Percentiles rank a stretch among this genome's conserved stretches.
Evolutionary conservation across 108 stramenopile genomes (phyloP).

Genomic region (Pseudonitzschia pungens): DNA sequence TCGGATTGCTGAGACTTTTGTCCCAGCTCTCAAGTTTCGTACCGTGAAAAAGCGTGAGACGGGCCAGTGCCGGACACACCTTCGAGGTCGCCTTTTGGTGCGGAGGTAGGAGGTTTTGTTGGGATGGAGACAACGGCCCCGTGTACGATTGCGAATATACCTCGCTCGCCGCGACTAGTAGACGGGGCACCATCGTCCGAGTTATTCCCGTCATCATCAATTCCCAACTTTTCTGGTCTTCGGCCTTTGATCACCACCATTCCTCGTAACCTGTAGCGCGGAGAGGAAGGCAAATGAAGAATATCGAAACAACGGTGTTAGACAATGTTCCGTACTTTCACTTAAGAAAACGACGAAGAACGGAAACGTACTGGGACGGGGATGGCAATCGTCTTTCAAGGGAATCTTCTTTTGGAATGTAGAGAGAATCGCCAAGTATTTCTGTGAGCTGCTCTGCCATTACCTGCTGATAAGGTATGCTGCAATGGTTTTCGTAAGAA

Average conservation of each 20-base stretch:
- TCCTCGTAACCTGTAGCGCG: constrained; percentile 49
- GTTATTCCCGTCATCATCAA: constrained; percentile 43
- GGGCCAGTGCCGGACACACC: constrained; percentile 61
- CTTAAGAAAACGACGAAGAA: neutral
- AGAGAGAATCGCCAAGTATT: constrained; percentile 72
- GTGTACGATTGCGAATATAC: too few species aligned
- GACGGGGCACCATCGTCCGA: constrained; percentile 43
- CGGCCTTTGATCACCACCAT: constrained; percentile 89
- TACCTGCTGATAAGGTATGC: constrained; percentile 76
- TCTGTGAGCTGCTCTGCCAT: constrained; percentile 78
- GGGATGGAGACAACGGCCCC: too few species aligned
- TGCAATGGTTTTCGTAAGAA: constrained; percentile 96
- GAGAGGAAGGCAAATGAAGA: constrained; percentile 22
- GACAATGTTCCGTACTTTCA: neutral
- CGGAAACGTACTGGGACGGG: constrained; percentile 53
- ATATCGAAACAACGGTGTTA: neutral
- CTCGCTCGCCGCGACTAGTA: constrained; percentile 13
- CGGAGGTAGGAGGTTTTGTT: too few species aligned
- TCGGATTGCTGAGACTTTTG: constrained; percentile 39
- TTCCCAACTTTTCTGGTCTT: constrained; percentile 37
- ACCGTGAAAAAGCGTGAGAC: constrained; percentile 77
- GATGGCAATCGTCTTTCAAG: constrained; percentile 60
- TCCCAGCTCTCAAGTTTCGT: constrained; percentile 51
- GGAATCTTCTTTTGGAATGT: constrained; percentile 62
- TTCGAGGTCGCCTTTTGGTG: constrained; percentile 6